phyloP scores from a whole-genome alignment of 257 asterid species.

The Ophiorrhiza pumila region DNA sequence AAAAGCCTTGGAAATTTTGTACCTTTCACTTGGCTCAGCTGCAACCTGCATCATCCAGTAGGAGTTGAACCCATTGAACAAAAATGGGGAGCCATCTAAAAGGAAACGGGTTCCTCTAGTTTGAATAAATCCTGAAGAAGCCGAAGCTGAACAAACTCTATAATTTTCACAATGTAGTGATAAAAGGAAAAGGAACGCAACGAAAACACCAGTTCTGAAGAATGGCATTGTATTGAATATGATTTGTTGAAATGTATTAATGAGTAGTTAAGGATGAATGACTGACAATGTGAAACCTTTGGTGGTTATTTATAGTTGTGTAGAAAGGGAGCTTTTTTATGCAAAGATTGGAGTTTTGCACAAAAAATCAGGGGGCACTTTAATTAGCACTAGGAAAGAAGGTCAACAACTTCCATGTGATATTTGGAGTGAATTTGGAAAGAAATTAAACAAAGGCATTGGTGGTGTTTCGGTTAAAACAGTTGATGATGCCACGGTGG shows the following conservation, averaged over 20 bases:
- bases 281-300: neutral
- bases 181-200: conserved; percentile 1
- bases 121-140: conserved; percentile 21
- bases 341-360: conserved; percentile 10
- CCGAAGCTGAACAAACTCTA: conserved; percentile 4
- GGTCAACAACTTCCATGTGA: conserved; percentile 10
- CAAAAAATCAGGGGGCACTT: neutral
- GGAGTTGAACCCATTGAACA: conserved; percentile 51
- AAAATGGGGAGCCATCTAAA: conserved; percentile 28
- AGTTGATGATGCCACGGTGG: neutral
- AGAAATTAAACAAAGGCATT: neutral
- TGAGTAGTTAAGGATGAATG: neutral
- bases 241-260: neutral
- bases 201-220: neutral
- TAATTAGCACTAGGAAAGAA: neutral
- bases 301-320: conserved; percentile 1
- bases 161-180: neutral
- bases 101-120: conserved; percentile 33
- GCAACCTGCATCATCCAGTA: conserved; percentile 58
- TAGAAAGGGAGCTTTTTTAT: neutral
- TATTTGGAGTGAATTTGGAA: neutral
- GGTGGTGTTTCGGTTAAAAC: conserved; percentile 3
- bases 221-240: neutral
- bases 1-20: conserved; percentile 40
- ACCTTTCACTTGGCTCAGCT: conserved; percentile 34